phyloP scores from a whole-genome alignment of 2,329 filamentous ascomycete species.

The Helicocarpus griseus region DNA sequence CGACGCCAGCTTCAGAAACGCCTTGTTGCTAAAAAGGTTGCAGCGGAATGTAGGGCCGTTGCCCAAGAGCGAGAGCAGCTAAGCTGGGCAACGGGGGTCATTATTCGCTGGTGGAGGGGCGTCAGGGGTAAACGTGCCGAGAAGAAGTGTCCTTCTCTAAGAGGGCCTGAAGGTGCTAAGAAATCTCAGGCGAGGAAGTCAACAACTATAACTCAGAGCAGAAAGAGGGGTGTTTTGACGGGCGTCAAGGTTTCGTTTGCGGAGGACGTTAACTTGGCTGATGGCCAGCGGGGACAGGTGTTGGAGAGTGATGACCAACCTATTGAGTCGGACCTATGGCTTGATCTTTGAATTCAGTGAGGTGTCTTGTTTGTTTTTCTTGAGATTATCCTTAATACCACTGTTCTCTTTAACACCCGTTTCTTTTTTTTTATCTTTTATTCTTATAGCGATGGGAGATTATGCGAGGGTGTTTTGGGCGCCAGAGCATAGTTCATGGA shows the following conservation, averaged over 20 bases:
- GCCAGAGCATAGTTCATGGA: too few relatives aligned
- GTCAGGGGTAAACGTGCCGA: conserved; percentile 14
- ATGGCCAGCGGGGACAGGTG: background rate
- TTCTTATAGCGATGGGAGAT: too few relatives aligned
- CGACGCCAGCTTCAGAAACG: conserved; percentile 15
- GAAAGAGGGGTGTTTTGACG: background rate
- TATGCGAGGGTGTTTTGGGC: too few relatives aligned
- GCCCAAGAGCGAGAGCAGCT: conserved; percentile 36
- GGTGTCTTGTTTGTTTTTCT: too few relatives aligned
- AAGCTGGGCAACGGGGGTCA: conserved; percentile 27
- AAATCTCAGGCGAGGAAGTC: background rate
- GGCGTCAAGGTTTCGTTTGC: background rate
- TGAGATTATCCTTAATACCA: background rate
- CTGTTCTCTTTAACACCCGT: too few relatives aligned
- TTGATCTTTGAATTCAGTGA: conserved; percentile 3
- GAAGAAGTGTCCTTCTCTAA: background rate
- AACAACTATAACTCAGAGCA: background rate
- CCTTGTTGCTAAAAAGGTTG: conserved; percentile 18
- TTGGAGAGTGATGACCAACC: background rate
- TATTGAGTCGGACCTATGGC: background rate
- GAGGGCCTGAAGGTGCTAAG: background rate
- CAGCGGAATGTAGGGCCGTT: conserved; percentile 35
- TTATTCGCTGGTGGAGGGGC: conserved; percentile 26
- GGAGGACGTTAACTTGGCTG: background rate
- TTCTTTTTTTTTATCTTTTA: too few relatives aligned